Evolutionary conservation across 257 asterid species (phyloP).

Genomic region (Solanum arcanum): DNA sequence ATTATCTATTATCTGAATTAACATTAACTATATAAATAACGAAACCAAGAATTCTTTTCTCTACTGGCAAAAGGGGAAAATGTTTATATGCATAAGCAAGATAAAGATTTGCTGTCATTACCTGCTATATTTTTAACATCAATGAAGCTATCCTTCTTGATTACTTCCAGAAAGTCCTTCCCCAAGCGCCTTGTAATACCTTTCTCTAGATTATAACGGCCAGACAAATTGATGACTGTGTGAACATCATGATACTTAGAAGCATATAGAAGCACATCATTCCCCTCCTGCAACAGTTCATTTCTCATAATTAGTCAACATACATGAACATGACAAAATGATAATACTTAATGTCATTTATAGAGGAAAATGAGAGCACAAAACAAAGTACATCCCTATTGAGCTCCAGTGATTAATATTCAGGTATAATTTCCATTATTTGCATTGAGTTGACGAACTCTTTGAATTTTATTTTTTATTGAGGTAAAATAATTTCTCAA

Average conservation of each 20-base stretch:
- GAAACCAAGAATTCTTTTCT: not conserved
- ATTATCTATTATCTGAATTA: not conserved
- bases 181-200: constrained; percentile 69
- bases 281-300: constrained; percentile 44
- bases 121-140: constrained; percentile 49
- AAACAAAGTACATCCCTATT: not conserved
- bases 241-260: constrained; percentile 63
- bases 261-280: constrained; percentile 64
- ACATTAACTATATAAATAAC: not conserved
- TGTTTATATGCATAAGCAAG: not conserved
- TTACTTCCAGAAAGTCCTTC: constrained; percentile 30
- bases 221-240: constrained; percentile 70
- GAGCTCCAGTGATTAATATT: not conserved
- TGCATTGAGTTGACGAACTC: not conserved
- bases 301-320: not conserved
- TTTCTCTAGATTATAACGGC: constrained; percentile 65
- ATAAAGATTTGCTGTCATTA: constrained; percentile 1
- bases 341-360: not conserved
- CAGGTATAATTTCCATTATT: not conserved
- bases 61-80: not conserved
- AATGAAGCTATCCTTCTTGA: constrained; percentile 64
- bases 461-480: not conserved
- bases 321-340: not conserved
- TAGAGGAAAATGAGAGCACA: not conserved
- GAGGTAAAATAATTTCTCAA: not conserved